Percentiles rank a stretch among this genome's conserved stretches.
These are phyloP conservation scores for Peronospora destructor DNA, from an alignment of 352 stramenopile genomes.

Conservation along the genomic window DNA sequence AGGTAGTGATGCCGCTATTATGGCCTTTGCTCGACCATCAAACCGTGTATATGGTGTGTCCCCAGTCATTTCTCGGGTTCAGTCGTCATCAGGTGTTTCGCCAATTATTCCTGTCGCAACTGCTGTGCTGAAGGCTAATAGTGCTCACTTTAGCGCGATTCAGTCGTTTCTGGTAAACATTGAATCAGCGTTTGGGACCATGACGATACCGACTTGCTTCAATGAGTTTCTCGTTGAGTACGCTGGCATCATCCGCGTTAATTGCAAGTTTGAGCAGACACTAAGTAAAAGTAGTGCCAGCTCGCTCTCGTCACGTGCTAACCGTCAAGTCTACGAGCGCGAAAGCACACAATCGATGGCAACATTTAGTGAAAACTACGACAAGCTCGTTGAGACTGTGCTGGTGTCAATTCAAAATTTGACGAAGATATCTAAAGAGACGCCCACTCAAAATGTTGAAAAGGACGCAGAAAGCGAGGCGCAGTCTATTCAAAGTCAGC, in stretches of 20 bases:
- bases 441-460: constrained; percentile 1
- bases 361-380: constrained; percentile 47
- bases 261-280: constrained; percentile 37
- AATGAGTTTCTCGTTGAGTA: constrained; percentile 29
- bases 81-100: not conserved
- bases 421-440: constrained; percentile 46
- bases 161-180: constrained; percentile 21
- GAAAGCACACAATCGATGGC: constrained; percentile 28
- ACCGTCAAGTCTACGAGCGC: constrained; percentile 4
- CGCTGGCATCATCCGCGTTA: constrained; percentile 18
- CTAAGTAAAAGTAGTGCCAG: constrained; percentile 6
- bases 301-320: not conserved
- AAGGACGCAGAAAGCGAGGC: constrained; percentile 21
- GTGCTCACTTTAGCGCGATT: constrained; percentile 31
- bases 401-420: constrained; percentile 76
- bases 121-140: constrained; percentile 31
- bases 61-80: constrained; percentile 25
- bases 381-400: constrained; percentile 68
- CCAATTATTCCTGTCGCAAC: constrained; percentile 25
- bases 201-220: constrained; percentile 32
- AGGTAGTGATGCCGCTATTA: constrained; percentile 36
- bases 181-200: constrained; percentile 22
- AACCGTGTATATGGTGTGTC: constrained; percentile 67
- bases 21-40: constrained; percentile 47
- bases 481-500: constrained; percentile 40